Evolutionary conservation across 1,139 yeast genomes (phyloP), one percentile per base, ranked within the genome.

Genomic region (Candida mesenterica): DNA sequence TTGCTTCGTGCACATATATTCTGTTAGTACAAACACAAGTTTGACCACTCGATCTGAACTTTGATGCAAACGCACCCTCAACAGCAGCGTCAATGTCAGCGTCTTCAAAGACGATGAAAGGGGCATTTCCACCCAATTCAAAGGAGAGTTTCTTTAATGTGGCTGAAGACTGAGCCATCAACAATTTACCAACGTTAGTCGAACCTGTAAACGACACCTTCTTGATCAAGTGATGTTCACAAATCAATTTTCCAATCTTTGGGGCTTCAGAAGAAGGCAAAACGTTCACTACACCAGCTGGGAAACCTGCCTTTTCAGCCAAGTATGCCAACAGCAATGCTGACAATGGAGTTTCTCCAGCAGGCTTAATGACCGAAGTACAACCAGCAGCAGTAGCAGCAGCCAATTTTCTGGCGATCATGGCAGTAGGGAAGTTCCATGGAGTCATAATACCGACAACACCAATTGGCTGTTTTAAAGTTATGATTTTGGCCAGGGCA

Each of bases 301-400:
- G 96, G 47, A 90, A 70, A 0, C 96, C 96, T 0, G 96, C 96
- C 52, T 82, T 65, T 40, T 79, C 77, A 15, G 80, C 81, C 32
- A 90, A 68, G 44, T 76, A 64, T 2, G 83, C 95, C 53, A 90
- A 55, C 1, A 96, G 96, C 39, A 87, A 64, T 0, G 96, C 96
- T 15, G 90, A 74, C 42, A 83, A 68, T 14, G 97, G 97, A 6
- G 97, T 90, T 55, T 86, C 95, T 4, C 81, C 68, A 26, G 95
- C 97, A 3, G 97, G 97, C 61, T 89, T 90, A 41, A 90, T 71
- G 9, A 90, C 90, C 3, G 87, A 71, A 1, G 97, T 83, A 61
- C 97, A 90, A 2, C 97, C 97, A 7, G 94, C 90, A 13, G 97
- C 96, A 15, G 88, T 53, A 1, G 96, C 96, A 19, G 97, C 96